Base-by-base conservation (phyloP, 495 filamentous ascomycete species). In the Xylaria longipes region DNA sequence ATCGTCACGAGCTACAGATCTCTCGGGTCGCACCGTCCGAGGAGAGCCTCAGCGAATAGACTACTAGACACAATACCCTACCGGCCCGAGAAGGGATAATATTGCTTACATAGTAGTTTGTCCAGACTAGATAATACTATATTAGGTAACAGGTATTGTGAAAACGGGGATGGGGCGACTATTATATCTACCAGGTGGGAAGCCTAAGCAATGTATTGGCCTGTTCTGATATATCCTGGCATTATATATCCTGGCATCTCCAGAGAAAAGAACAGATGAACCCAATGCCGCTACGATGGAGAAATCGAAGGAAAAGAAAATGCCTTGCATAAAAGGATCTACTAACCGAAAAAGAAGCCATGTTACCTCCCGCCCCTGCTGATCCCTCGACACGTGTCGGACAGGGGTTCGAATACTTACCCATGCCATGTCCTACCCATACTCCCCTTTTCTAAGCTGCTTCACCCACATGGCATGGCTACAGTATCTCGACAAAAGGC, bases 351-450 rank as follows among this genome's bases (percentile, higher is more conserved):
- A 70, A 43, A 31, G 66, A 46, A 68, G 15, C 52, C 41, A n/a
- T 41, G 54, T 22, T 35, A 25, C 17, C 29, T 20, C 5, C 14
- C 22, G 39, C 6, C 41, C 50, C 33, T 60, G 66, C 31, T 48
- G 62, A 46, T 48, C 62, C 25, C 61, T 37, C 68, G 56, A 56
- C 68, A 70, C 68, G 68, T 70, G 68, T 70, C 58, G 45, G 68
- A 56, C 68, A 70, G 68, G 67, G 68, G 68, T 70, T 61, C 20
- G 45, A 22, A 54, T 56, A 37, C 15, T 0, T 67, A 41, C 35
- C 64, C 48, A 48, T 67, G 65, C n/a, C n/a, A n/a, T n/a, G n/a
- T n/a, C 15, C 0, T 67, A 41, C 35, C 64, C 48, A 48, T 67
- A 48, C 33, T 67, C 48, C 48, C 46, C 48, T 46, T 62, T 62